Evolutionary conservation across 371 early-diverging fungal genomes (phyloP), one percentile per base, ranked within the genome.

Genomic region (Mucor mucedo): DNA sequence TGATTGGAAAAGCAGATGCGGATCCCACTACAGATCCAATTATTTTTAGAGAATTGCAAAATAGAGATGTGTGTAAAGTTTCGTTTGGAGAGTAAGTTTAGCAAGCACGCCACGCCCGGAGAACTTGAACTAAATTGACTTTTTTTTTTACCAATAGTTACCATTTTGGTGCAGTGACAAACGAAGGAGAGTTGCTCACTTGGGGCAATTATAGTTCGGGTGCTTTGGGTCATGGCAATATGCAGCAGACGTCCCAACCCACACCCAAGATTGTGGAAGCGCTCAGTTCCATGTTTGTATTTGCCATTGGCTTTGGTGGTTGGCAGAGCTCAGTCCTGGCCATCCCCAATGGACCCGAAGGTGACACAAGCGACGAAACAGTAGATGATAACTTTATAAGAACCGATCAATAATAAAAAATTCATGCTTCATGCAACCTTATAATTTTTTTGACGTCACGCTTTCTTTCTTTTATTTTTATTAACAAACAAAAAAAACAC

Each of bases 121-220:
- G 44, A 9, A 38, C 47, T 28, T 40, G 48, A n/a, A 48, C 60
- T 47, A 13, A 39, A 14, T 10, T 42, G 1, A 30, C 42, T 48
- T 11, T 10, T n/a, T 21, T 21, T 21, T 21, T 21, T 21, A 21
- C 21, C 21, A 21, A 21, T 53, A 78, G 79, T 50, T 77, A 80
- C 49, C 82, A 81, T 55, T 62, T 52, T 33, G 82, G 82, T 33
- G 82, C 82, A 28, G 33, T 81, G 40, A 81, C 82, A 10, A 78
- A 65, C 48, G 38, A 71, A 45, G 82, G 82, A 9, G 35, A 66
- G 11, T 21, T 81, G 33, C 55, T 77, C 29, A 78, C 82, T 5
- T 81, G 82, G 82, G 82, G 82, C 14, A 55, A 30, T 0, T 69
- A 67, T 50, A 73, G 72, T 42, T 38, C 65, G 39, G 78, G 78